phyloP scores from a whole-genome alignment of 2,329 filamentous ascomycete species.

The Ceratocystis variospora region DNA sequence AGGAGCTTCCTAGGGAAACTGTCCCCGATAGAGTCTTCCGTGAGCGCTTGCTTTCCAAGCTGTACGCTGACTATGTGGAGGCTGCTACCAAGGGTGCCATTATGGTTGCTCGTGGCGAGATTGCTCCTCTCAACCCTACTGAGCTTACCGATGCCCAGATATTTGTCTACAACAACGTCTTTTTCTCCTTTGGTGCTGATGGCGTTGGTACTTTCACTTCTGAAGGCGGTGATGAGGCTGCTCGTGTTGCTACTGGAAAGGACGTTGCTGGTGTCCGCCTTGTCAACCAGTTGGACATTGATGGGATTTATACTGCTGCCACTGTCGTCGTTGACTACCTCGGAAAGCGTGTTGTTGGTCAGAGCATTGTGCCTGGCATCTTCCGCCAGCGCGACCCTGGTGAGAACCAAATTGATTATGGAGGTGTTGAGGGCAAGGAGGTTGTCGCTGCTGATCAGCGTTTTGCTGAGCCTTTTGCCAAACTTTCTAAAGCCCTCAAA shows the following conservation, averaged over 20 bases:
- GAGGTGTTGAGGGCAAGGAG: constrained; percentile 93
- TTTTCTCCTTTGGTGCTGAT: constrained; percentile 96
- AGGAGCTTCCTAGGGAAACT: constrained; percentile 82
- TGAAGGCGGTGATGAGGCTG: constrained; percentile 92
- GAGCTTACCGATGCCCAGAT: constrained; percentile 90
- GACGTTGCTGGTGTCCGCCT: constrained; percentile 87
- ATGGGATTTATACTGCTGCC: constrained; percentile 84
- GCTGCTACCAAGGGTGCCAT: constrained; percentile 85
- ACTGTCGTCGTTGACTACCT: constrained; percentile 95
- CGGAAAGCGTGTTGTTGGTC: constrained; percentile 90
- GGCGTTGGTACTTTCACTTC: constrained; percentile 94
- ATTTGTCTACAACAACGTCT: constrained; percentile 98
- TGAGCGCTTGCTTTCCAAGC: constrained; percentile 82
- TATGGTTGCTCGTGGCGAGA: constrained; percentile 80
- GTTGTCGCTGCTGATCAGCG: constrained; percentile 80
- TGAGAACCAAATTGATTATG: constrained; percentile 98
- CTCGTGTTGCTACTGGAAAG: constrained; percentile 88
- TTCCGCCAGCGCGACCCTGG: constrained; percentile 97
- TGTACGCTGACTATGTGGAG: constrained; percentile 96
- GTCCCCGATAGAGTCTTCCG: constrained; percentile 94
- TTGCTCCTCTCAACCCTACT: constrained; percentile 86
- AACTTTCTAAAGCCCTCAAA: constrained; percentile 77
- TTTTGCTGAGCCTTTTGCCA: constrained; percentile 72
- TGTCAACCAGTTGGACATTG: constrained; percentile 94
- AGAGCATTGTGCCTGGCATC: constrained; percentile 96